Evolutionary conservation across 192 early-diverging fungal species (phyloP).

Genomic region (Entomortierella parvispora): DNA sequence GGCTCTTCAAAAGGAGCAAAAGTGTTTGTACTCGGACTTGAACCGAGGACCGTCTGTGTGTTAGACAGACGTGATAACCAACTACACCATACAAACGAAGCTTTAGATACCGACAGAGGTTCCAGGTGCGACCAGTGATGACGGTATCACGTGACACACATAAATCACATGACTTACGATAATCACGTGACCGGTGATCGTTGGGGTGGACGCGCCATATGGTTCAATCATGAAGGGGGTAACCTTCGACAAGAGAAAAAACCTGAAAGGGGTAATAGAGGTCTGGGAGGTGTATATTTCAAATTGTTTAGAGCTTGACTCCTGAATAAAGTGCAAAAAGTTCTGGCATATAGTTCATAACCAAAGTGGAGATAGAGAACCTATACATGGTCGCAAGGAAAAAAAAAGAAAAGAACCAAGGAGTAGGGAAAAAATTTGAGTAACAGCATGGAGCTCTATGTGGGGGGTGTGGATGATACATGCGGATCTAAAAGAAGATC

Average conservation of each 20-base stretch:
- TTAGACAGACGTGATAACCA: conserved; percentile 1
- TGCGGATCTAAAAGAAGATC: no score
- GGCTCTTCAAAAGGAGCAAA: neutral
- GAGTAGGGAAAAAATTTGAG: neutral
- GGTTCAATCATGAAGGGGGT: no score
- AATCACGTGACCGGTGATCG: no score
- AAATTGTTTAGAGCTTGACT: conserved; percentile 23
- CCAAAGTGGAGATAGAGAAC: conserved; percentile 24
- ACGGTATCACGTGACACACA: no score
- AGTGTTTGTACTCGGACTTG: conserved; percentile 27
- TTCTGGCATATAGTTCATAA: conserved; percentile 47
- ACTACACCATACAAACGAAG: neutral
- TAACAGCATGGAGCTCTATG: no score
- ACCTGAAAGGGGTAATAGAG: no score
- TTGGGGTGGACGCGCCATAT: no score
- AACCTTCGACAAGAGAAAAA: no score
- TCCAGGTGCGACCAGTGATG: neutral
- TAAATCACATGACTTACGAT: no score
- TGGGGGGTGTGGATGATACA: no score
- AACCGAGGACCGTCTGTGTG: conserved; percentile 22
- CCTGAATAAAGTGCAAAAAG: conserved; percentile 23
- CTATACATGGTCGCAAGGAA: no score
- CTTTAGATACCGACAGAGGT: neutral
- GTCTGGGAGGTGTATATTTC: no score
- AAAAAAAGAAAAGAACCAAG: neutral